phyloP scores from a whole-genome alignment of 2,329 filamentous ascomycete genomes.

The Calonectria multiphialidica region DNA sequence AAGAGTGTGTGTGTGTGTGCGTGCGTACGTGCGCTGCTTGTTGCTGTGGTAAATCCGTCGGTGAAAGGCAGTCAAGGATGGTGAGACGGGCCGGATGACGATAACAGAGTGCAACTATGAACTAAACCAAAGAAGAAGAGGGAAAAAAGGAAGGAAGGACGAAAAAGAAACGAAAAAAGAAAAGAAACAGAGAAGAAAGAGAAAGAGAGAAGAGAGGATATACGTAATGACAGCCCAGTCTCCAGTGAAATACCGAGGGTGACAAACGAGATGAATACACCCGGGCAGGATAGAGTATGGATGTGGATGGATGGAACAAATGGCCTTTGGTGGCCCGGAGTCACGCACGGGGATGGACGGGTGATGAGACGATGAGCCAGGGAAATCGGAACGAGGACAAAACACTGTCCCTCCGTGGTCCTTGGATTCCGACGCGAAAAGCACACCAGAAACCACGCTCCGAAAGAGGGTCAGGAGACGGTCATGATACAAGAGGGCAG shows the following conservation, averaged over 20 bases:
- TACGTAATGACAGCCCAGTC: constrained; percentile 5
- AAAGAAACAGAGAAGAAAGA: constrained; percentile 14
- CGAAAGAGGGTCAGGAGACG: constrained; percentile 28
- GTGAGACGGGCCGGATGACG: neutral
- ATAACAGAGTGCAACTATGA: constrained; percentile 7
- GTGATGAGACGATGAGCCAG: constrained; percentile 25
- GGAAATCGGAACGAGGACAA: constrained; percentile 23
- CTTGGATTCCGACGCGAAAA: constrained; percentile 11
- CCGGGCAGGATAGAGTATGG: neutral
- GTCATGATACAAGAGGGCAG: constrained; percentile 27
- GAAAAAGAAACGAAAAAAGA: constrained; percentile 4
- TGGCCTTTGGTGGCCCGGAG: neutral
- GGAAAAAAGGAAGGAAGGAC: constrained; percentile 2
- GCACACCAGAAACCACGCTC: constrained; percentile 21
- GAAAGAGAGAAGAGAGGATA: neutral
- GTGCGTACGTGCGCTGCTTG: neutral
- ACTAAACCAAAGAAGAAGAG: constrained; percentile 8
- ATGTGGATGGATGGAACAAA: constrained; percentile 5
- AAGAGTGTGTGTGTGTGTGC: neutral
- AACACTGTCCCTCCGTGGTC: constrained; percentile 12
- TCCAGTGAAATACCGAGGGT: neutral
- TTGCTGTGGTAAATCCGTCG: constrained; percentile 18
- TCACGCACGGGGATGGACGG: constrained; percentile 8
- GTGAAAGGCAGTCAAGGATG: neutral
- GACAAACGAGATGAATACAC: constrained; percentile 16